Base-by-base conservation (phyloP, 2,329 filamentous ascomycete genomes). In the Acarospora socialis region DNA sequence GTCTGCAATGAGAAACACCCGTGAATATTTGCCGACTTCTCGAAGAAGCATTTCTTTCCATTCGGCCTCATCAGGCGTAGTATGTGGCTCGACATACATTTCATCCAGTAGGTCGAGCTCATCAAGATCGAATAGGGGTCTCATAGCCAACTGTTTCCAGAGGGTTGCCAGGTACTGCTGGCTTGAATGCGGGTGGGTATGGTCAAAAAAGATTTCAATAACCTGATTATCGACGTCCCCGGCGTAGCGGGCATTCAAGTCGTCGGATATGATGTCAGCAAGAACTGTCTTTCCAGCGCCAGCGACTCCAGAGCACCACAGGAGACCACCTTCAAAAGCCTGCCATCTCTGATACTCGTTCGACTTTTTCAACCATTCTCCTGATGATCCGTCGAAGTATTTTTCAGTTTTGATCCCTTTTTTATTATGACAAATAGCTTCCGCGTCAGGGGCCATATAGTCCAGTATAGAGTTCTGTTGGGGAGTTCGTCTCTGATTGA, bases 201-300 rank as follows among this genome's bases (percentile, higher is more conserved):
- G 9, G 17, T 30, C 28, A 14, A 30, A 30, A 22, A 21, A 30
- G 17, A 30, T 30, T 14, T 30, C 23, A 7, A 30, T 7, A 9
- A 30, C 17, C 23, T 30, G 28, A 10, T 20, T 30, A 22, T 30
- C 12, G 17, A 7, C 17, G 17, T 30, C 28, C 9, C 14, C 12
- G 9, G 7, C 10, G 14, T 30, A 30, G 28, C 17, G 28, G 14
- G 10, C 28, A 22, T 9, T 30, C 9, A 30, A 22, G 15, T 30
- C 28, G 10, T 30, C 12, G 17, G 7, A 20, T 9, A 30, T 22
- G 28, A 30, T 30, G 17, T 20, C 23, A 21, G 28, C 28, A 14
- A 30, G 28, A 18, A 30, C 28, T 20, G 28, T 30, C 28, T 30
- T 30, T 21, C 28, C 28, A 10, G 28, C 7, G 17, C 28, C 28